phyloP scores from a whole-genome alignment of 164 flowering plant genomes.

The Tinospora cordifolia region DNA sequence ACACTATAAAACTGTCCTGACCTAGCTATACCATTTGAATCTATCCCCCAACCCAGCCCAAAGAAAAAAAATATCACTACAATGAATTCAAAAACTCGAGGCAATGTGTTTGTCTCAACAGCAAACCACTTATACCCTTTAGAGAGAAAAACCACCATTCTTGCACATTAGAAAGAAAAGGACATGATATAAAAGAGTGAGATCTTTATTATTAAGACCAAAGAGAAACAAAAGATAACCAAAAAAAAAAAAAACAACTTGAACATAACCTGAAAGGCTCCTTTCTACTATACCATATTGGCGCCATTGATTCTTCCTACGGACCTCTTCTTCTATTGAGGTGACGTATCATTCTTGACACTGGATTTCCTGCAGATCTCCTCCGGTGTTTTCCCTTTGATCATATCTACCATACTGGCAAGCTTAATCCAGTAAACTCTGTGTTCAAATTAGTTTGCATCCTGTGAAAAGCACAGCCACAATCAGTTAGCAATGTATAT shows the following conservation, averaged over 20 bases:
- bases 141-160: neutral
- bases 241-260: neutral
- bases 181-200: neutral
- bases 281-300: neutral
- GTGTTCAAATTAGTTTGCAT: constrained; percentile 26
- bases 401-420: constrained; percentile 24
- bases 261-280: neutral
- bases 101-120: neutral
- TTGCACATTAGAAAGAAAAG: neutral
- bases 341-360: constrained; percentile 56
- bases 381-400: constrained; percentile 18
- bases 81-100: neutral
- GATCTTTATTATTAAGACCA: neutral
- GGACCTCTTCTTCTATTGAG: constrained; percentile 58
- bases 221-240: neutral
- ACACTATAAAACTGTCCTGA: neutral
- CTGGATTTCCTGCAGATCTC: constrained; percentile 44
- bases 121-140: neutral
- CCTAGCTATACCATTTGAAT: neutral
- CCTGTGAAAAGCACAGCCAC: neutral
- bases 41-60: neutral
- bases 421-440: constrained; percentile 49
- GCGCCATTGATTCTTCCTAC: constrained; percentile 44
- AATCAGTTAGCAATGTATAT: neutral
- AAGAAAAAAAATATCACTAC: neutral